These are phyloP conservation scores for Blastomyces gilchristii DNA, from an alignment of 2,329 filamentous ascomycete genomes.

Conservation along the genomic window DNA sequence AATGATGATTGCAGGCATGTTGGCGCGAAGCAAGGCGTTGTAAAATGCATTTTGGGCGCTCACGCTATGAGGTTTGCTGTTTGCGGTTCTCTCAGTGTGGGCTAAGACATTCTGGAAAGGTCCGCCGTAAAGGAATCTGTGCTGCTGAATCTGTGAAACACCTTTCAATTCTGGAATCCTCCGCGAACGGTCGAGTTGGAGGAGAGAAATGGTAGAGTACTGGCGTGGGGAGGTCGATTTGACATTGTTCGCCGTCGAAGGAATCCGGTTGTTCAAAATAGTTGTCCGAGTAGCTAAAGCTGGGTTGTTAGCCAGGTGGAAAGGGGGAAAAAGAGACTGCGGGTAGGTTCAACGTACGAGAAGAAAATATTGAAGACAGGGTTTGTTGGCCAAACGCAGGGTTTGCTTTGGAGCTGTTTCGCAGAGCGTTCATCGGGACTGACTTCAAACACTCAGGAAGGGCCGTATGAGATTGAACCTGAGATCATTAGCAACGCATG, in stretches of 20 bases:
- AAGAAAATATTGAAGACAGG: not conserved
- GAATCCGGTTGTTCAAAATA: not conserved
- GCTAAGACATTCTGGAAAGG: constrained; percentile 55
- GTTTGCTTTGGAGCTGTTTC: constrained; percentile 10
- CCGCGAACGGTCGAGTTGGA: constrained; percentile 22
- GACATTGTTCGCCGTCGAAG: not conserved
- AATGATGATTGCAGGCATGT: constrained; percentile 86
- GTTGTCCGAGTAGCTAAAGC: constrained; percentile 3
- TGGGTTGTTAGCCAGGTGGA: not conserved
- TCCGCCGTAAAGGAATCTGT: constrained; percentile 32
- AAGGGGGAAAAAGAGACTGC: not conserved
- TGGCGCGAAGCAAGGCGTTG: constrained; percentile 75
- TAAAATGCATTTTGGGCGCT: constrained; percentile 91
- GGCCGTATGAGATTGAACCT: constrained; percentile 7
- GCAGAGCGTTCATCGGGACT: constrained; percentile 21
- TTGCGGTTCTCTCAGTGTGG: constrained; percentile 80
- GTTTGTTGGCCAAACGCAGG: not conserved
- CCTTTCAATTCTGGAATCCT: constrained; percentile 18
- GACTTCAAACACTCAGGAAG: constrained; percentile 23
- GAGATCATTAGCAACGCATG: not conserved
- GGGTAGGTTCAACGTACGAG: constrained; percentile 7
- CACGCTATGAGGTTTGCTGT: constrained; percentile 79
- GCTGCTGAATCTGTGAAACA: constrained; percentile 26
- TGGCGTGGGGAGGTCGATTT: constrained; percentile 18
- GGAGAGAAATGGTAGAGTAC: constrained; percentile 26